phyloP scores from a whole-genome alignment of 805 yeast genomes.

The Vanderwaltozyma tropicalis region DNA sequence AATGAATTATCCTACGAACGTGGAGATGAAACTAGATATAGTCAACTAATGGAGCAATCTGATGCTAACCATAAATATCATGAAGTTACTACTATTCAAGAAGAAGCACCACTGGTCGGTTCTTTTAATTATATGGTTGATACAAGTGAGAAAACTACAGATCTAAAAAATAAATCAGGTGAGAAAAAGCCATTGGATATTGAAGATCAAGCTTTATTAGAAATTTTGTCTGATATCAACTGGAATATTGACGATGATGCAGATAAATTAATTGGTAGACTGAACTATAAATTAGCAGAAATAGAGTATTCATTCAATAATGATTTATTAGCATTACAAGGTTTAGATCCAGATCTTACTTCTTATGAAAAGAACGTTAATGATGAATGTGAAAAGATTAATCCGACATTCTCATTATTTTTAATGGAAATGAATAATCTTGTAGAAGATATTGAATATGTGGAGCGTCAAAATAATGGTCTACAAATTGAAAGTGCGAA shows the following conservation, averaged over 20 bases:
- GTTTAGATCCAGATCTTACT: conserved; percentile 34
- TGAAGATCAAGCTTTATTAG: conserved; percentile 29
- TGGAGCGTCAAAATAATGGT: conserved; percentile 71
- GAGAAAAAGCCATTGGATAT: conserved; percentile 13
- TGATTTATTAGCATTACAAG: conserved; percentile 41
- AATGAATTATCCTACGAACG: conserved; percentile 29
- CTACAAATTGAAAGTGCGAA: conserved; percentile 75
- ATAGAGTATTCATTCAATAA: conserved; percentile 55
- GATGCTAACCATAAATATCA: conserved; percentile 9
- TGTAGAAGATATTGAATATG: conserved; percentile 54
- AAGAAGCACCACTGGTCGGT: conserved; percentile 10
- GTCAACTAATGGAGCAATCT: conserved; percentile 11
- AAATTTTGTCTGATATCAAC: conserved; percentile 63
- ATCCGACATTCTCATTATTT: conserved; percentile 44
- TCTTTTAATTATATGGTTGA: neutral
- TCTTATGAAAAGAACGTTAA: conserved; percentile 35
- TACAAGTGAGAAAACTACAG: neutral
- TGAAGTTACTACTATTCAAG: conserved; percentile 26
- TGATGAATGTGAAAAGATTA: conserved; percentile 45
- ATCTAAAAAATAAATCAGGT: neutral
- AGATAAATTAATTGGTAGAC: conserved; percentile 43
- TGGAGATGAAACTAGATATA: conserved; percentile 25
- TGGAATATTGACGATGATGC: conserved; percentile 68
- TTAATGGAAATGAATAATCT: conserved; percentile 54
- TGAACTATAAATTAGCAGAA: conserved; percentile 48